Base-by-base conservation (phyloP, 2,329 filamentous ascomycete genomes). In the Aspergillus ustus region DNA sequence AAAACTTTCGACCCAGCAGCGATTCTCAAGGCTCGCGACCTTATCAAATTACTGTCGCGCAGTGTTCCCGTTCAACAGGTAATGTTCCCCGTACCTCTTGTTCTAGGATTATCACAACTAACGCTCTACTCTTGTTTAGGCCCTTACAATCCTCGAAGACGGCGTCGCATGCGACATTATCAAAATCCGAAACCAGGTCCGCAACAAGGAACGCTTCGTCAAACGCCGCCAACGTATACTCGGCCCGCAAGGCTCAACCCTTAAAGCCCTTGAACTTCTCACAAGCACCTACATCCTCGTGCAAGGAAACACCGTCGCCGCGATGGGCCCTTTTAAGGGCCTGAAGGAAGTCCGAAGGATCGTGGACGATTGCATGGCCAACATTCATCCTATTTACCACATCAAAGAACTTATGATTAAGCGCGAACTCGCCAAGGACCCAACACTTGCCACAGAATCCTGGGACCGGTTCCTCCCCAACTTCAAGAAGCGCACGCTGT, bases 371-470 rank as follows among this genome's bases (percentile, higher is more conserved):
- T 97, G 93, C 81, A 98, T 99, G 95, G 87, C 87, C 72, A 99
- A 99, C 75, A 88, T 97, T 60, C 95, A 92, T 70, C 89, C 89
- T 1, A 91, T 91, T 70, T 91, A 99, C 80, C 92, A 96, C 68
- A 96, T 99, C 79, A 98, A 99, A 79, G 90, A 93, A 76, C 84
- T 95, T 67, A 95, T 96, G 92, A 95, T 97, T 76, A 96, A 95
- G 81, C 88, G 91, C 19, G 93, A 97, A 79, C 84, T 97, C 20
- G 91, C 90, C 61, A 96, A 96, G 80, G 92, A 97, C 72, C 92
- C 93, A 0, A 89, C 90, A 48, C 84, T 98, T 22, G 91, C 88
- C 55, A 87, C 90, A 69, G 93, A 98, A 81, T 95, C 88, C 76
- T 99, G 94, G 94, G 93, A 96, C 72, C 87, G 94, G 19, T 99